Evolutionary conservation across 495 filamentous ascomycete species (phyloP).

Genomic region (Aspergillus hancockii): DNA sequence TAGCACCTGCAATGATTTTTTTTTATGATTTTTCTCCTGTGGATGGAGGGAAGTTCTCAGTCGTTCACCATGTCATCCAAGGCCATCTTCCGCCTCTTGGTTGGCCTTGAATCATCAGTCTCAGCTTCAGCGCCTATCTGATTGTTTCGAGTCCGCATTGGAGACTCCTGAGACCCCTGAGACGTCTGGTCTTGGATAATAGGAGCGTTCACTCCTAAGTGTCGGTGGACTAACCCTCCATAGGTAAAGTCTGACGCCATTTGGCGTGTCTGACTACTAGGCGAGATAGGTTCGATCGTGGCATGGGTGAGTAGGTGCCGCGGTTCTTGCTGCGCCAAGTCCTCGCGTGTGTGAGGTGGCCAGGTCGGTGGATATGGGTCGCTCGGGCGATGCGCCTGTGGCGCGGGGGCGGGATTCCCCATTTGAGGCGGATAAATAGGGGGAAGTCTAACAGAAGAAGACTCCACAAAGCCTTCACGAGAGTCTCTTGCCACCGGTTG

Average conservation of each 20-base stretch:
- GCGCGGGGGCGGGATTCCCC: slow-evolving; percentile 26
- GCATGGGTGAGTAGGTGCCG: slow-evolving; percentile 20
- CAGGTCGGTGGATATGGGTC: slow-evolving; percentile 40
- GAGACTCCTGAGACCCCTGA: slow-evolving; percentile 23
- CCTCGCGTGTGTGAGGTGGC: slow-evolving; percentile 28
- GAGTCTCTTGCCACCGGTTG: slow-evolving; percentile 29
- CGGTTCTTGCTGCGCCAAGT: slow-evolving; percentile 23
- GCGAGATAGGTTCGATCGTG: slow-evolving; percentile 33
- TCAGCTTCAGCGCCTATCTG: slow-evolving; percentile 26
- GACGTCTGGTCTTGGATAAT: slow-evolving; percentile 21
- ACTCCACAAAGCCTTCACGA: slow-evolving; percentile 36
- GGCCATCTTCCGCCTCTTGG: slow-evolving; percentile 71
- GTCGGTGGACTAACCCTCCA: slow-evolving; percentile 30
- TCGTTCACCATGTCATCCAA: slow-evolving; percentile 52
- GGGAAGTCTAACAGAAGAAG: slow-evolving; percentile 44
- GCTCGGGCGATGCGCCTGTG: slow-evolving; percentile 39
- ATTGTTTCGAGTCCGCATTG: slow-evolving; percentile 18
- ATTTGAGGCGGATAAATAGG: slow-evolving; percentile 40
- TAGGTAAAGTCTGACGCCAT: slow-evolving; percentile 22
- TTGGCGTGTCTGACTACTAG: slow-evolving; percentile 26
- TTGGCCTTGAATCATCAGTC: slow-evolving; percentile 51
- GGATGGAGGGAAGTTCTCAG: slow-evolving; percentile 14
- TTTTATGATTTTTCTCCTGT: not conserved
- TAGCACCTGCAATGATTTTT: not conserved
- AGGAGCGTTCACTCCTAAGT: slow-evolving; percentile 22